Evolutionary conservation across 31 red algal species (phyloP).

Genomic region (Asparagopsis taxiformis): DNA sequence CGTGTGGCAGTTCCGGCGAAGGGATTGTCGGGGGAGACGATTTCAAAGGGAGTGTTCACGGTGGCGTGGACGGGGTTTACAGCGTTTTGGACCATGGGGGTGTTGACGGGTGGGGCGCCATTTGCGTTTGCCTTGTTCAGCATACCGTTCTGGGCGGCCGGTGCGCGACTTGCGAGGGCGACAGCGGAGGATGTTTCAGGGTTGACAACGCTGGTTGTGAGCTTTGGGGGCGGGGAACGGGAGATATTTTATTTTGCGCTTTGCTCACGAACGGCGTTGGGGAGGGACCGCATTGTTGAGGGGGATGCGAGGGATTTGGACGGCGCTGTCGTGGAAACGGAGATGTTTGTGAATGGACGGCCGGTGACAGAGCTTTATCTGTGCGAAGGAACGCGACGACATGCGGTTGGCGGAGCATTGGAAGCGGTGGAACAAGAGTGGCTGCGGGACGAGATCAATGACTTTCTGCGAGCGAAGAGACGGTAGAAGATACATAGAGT

Average conservation of each 20-base stretch:
- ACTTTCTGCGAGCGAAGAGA: slow-evolving; percentile 29
- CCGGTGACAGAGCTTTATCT: slow-evolving; percentile 31
- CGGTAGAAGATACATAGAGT: not conserved
- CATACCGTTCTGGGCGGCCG: slow-evolving; percentile 67
- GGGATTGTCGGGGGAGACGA: slow-evolving; percentile 28
- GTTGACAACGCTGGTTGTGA: slow-evolving; percentile 21
- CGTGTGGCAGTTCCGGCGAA: slow-evolving; percentile 32
- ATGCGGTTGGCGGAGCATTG: slow-evolving; percentile 22
- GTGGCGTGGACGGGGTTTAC: slow-evolving; percentile 47
- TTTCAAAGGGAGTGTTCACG: slow-evolving; percentile 47
- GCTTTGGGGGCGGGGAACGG: slow-evolving; percentile 32
- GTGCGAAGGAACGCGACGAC: slow-evolving; percentile 34
- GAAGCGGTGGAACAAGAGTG: slow-evolving; percentile 52
- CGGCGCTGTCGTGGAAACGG: slow-evolving; percentile 26
- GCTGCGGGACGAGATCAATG: slow-evolving; percentile 52
- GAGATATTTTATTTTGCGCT: slow-evolving; percentile 48
- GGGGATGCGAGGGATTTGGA: slow-evolving; percentile 51
- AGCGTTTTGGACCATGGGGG: slow-evolving; percentile 54
- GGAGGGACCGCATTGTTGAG: slow-evolving; percentile 15
- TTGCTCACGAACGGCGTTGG: slow-evolving; percentile 21
- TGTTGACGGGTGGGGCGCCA: slow-evolving; percentile 53
- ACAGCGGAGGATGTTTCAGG: slow-evolving; percentile 31
- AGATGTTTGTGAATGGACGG: slow-evolving; percentile 50
- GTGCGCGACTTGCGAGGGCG: slow-evolving; percentile 30
- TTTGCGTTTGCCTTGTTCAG: slow-evolving; percentile 51